Base-by-base conservation (phyloP, 2,329 filamentous ascomycete species). In the Bipolaris gigantea region DNA sequence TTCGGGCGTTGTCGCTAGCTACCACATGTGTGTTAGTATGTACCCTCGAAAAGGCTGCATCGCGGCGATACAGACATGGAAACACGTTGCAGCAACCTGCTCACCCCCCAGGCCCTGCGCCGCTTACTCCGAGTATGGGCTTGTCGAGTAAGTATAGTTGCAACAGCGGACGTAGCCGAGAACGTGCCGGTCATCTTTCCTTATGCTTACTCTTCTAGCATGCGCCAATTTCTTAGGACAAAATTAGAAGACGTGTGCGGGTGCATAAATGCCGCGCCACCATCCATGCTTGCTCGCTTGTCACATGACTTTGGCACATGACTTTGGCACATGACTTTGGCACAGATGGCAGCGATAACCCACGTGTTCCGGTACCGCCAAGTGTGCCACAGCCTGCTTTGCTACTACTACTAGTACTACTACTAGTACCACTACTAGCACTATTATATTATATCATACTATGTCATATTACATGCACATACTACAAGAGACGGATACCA, bases 51-150 rank as follows among this genome's bases (percentile, higher is more conserved):
- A 21, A 50, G 49, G 35, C 42, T 52, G 43, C 45, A 25, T 16
- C n/a, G 15, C 21, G 19, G 21, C 23, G 19, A 11, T 15, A 40
- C 38, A 16, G 7, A 40, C 18, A 35, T 16, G n/a, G 16, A 13
- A 19, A 32, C 40, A 32, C 23, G 44, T 47, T n/a, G 27, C 23
- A 21, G 38, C 49, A 38, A 53, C 50, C 44, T 49, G 38, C 35
- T 13, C 36, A 18, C 36, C 9, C 9, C 9, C 40, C 21, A 11
- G 11, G 18, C 10, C 33, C 33, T 34, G 33, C 43, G 27, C 21
- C 43, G 43, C 33, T 36, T 46, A 36, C 33, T 33, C 40, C 40
- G 27, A 32, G 27, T 15, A 23, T 23, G 23, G 9, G 30, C 18
- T 30, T 33, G n/a, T 19, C 41, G 8, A 33, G 11, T 44, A n/a